Percentiles rank a stretch among this genome's conserved stretches.
Conservation (phyloP, 306 rosid genomes). For the Castanospermum australe region DNA sequence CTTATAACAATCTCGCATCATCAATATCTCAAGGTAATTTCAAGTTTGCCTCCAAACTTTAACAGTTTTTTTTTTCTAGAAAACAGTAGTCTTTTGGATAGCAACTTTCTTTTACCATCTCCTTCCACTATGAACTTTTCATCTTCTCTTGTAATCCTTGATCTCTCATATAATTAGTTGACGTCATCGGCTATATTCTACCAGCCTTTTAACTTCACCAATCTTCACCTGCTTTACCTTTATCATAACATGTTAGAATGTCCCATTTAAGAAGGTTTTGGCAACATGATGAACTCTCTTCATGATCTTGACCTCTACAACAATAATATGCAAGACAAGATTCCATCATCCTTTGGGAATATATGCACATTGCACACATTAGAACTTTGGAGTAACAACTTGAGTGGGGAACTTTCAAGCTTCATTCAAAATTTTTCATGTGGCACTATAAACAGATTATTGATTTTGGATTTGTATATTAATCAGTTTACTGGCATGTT, state of each 20-base stretch:
- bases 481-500: too few relatives aligned
- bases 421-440: too few relatives aligned
- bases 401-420: too few relatives aligned
- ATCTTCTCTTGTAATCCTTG: neutral
- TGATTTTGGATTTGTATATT: too few relatives aligned
- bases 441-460: too few relatives aligned
- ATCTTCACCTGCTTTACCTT: neutral
- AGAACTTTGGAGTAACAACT: too few relatives aligned
- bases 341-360: neutral
- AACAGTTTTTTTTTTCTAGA: accelerated
- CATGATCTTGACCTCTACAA: neutral
- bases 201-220: neutral
- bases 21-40: neutral
- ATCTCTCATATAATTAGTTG: neutral
- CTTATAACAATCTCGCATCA: neutral
- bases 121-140: neutral
- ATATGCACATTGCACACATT: too few relatives aligned
- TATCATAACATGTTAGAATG: neutral
- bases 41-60: neutral
- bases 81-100: neutral
- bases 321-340: neutral
- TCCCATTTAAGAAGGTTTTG: neutral
- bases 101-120: neutral
- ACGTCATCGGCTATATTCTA: neutral
- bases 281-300: neutral